phyloP scores from a whole-genome alignment of 2,329 filamentous ascomycete genomes.

The Aspergillus fumigatiaffinis region DNA sequence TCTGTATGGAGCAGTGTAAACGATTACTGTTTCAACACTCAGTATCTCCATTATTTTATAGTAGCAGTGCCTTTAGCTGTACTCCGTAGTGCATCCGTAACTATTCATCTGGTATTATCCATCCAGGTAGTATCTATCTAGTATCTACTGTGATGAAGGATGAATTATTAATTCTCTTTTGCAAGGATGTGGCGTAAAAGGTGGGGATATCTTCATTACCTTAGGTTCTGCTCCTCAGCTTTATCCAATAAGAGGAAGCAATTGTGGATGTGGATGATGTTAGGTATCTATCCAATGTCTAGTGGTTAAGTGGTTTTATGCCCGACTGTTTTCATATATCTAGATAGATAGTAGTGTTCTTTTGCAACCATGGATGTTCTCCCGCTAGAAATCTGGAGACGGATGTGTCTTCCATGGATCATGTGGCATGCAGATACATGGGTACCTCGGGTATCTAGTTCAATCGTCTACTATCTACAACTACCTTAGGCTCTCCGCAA shows the following conservation, averaged over 20 bases:
- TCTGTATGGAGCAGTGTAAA: neutral
- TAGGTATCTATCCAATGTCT: neutral
- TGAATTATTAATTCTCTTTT: neutral
- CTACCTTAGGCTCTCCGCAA: neutral
- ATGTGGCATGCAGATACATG: neutral
- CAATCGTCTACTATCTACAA: too few species aligned
- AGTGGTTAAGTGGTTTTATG: neutral
- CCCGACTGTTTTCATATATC: neutral
- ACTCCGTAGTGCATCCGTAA: neutral
- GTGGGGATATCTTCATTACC: neutral
- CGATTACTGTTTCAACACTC: neutral
- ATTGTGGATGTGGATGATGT: neutral
- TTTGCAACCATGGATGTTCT: slow-evolving; percentile 4
- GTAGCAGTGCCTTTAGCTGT: neutral
- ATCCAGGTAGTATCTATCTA: neutral
- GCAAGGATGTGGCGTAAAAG: neutral
- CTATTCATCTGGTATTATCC: neutral
- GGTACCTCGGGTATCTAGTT: too few species aligned
- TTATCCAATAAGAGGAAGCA: neutral
- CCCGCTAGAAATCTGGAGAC: neutral
- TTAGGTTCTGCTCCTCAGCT: neutral
- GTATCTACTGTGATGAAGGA: neutral
- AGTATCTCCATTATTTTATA: neutral
- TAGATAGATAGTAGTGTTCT: neutral
- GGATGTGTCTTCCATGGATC: neutral